Evolutionary conservation across 1,284 basidiomycete genomes (phyloP).

Genomic region (Cryptococcus amylolentus): DNA sequence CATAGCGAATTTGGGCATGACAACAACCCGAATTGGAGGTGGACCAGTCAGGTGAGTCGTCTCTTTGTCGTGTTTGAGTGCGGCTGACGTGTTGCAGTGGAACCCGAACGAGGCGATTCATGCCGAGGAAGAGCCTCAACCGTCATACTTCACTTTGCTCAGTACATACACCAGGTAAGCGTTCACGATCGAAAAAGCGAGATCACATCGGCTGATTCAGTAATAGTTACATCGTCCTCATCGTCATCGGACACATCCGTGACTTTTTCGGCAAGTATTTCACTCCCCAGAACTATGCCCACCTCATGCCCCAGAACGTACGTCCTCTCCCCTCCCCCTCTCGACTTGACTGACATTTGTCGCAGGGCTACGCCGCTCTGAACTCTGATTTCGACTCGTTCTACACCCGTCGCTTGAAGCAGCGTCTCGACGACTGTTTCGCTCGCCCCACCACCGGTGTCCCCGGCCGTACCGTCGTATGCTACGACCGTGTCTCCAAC

Average conservation of each 20-base stretch:
- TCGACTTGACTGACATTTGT: background rate
- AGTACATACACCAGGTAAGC: slow-evolving; percentile 71
- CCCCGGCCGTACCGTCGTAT: slow-evolving; percentile 85
- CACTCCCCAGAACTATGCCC: slow-evolving; percentile 66
- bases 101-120: slow-evolving; percentile 53
- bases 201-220: background rate
- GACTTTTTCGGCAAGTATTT: slow-evolving; percentile 94
- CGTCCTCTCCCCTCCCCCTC: slow-evolving; percentile 38
- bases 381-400: slow-evolving; percentile 99
- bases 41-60: slow-evolving; percentile 42
- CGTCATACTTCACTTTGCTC: slow-evolving; percentile 84
- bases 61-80: background rate
- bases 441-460: slow-evolving; percentile 90
- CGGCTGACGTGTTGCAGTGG: slow-evolving; percentile 26
- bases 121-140: slow-evolving; percentile 62
- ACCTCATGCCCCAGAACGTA: slow-evolving; percentile 77
- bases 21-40: slow-evolving; percentile 48
- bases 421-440: slow-evolving; percentile 94
- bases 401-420: slow-evolving; percentile 93
- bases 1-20: slow-evolving; percentile 48
- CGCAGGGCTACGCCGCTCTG: slow-evolving; percentile 87
- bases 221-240: slow-evolving; percentile 74
- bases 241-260: slow-evolving; percentile 83
- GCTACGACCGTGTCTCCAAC: slow-evolving; percentile 77
- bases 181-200: background rate